Evolutionary conservation across 2,329 filamentous ascomycete species (phyloP).

Genomic region (Calonectria pseudoturangicola): DNA sequence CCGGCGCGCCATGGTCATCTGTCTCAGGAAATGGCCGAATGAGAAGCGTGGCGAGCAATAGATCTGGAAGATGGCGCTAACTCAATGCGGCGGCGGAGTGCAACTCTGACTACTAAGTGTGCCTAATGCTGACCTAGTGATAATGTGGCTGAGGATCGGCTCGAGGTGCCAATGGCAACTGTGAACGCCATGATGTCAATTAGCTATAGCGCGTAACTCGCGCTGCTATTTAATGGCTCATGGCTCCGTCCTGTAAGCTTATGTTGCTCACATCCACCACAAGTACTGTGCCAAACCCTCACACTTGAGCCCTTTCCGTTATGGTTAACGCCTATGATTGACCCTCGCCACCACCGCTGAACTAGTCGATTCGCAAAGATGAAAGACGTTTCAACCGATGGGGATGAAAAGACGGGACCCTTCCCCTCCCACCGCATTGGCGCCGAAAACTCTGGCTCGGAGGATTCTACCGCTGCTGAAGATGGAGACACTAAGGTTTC

Average conservation of each 20-base stretch:
- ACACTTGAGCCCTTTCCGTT: background rate
- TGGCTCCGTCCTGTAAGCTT: too few relatives aligned
- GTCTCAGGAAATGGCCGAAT: background rate
- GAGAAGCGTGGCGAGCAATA: background rate
- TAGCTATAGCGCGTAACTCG: too few relatives aligned
- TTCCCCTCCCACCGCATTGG: background rate
- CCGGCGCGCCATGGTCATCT: background rate
- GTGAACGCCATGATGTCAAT: too few relatives aligned
- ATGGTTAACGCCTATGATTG: background rate
- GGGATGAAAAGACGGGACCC: background rate
- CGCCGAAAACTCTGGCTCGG: background rate
- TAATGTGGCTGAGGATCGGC: too few relatives aligned
- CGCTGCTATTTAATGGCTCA: too few relatives aligned
- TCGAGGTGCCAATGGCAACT: too few relatives aligned
- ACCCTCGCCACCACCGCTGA: background rate
- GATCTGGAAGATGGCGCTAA: slow-evolving; percentile 1
- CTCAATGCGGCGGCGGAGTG: background rate
- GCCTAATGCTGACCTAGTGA: too few relatives aligned
- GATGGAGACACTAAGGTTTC: background rate
- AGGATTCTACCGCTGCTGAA: background rate
- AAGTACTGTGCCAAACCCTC: background rate
- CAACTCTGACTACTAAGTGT: background rate
- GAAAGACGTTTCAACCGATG: background rate
- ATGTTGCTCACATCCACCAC: background rate
- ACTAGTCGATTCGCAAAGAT: background rate